Conservation (phyloP, 305 asterid species). For the Fraxinus latifolia region DNA sequence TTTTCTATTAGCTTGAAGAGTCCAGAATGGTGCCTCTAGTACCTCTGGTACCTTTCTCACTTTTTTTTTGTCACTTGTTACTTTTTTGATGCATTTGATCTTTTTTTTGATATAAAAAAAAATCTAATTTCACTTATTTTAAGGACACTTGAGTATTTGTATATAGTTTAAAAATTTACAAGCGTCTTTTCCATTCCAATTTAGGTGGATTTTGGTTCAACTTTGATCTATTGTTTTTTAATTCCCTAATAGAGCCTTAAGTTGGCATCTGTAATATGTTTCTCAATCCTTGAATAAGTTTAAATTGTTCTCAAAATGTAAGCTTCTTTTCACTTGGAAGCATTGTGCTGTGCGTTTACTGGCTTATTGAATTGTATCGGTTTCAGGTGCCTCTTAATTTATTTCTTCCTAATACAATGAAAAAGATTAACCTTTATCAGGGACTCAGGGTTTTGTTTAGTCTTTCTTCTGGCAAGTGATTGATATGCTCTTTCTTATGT, state of each 20-base stretch:
- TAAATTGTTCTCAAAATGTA: background rate
- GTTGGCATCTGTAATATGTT: background rate
- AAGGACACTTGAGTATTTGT: background rate
- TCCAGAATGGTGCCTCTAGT: background rate
- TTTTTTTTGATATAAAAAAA: background rate
- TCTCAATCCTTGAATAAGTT: constrained; percentile 4
- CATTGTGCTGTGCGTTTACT: constrained; percentile 6
- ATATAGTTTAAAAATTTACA: background rate
- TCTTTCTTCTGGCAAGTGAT: constrained; percentile 12
- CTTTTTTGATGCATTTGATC: constrained; percentile 1
- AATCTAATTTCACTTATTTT: background rate
- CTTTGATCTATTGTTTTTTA: background rate
- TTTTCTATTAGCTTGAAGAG: constrained; percentile 7
- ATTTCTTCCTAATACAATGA: background rate
- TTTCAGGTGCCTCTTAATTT: background rate
- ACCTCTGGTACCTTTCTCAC: background rate
- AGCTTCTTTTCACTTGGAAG: background rate
- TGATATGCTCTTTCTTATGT: constrained; percentile 11
- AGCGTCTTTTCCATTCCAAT: background rate
- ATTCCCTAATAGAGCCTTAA: background rate
- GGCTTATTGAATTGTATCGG: background rate
- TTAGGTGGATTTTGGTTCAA: background rate
- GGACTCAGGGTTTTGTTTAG: constrained; percentile 14
- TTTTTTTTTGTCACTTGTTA: background rate
- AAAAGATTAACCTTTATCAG: background rate